Conservation (phyloP, 768 basidiomycete genomes). For the Rhodotorula diobovata region DNA sequence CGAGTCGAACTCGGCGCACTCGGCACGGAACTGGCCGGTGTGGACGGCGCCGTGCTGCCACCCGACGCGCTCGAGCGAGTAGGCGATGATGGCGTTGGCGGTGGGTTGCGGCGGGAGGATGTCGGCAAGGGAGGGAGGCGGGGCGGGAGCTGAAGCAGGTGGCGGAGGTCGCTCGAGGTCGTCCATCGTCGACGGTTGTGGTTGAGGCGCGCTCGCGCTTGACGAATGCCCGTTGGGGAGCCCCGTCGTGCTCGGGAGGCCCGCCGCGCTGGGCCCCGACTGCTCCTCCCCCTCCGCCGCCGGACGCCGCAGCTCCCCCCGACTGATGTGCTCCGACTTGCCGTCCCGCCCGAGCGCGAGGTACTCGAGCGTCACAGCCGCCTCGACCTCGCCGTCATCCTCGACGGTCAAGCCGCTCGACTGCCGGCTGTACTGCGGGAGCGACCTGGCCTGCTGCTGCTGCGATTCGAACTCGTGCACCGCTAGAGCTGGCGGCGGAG, state of each 20-base stretch:
- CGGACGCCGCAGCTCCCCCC: conserved; percentile 26
- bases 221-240: too few relatives aligned
- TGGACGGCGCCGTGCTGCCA: conserved; percentile 36
- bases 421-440: neutral
- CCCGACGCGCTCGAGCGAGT: conserved; percentile 23
- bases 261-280: too few relatives aligned
- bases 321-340: conserved; percentile 34
- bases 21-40: conserved; percentile 8
- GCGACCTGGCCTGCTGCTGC: too few relatives aligned
- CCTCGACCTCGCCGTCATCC: conserved; percentile 30
- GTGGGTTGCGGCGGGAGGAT: conserved; percentile 3
- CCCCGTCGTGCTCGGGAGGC: too few relatives aligned
- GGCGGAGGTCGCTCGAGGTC: too few relatives aligned
- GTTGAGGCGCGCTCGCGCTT: too few relatives aligned
- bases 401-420: neutral
- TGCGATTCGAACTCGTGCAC: neutral
- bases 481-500: too few relatives aligned
- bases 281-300: conserved; percentile 4
- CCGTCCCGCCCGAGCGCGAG: conserved; percentile 39
- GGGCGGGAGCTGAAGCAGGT: neutral
- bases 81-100: conserved; percentile 10
- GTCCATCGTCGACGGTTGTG: too few relatives aligned
- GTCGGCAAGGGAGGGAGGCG: neutral
- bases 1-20: conserved; percentile 25
- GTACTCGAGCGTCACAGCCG: conserved; percentile 35